These are phyloP conservation scores for Scedosporium boydii DNA, from an alignment of 2,329 filamentous ascomycete species.

Conservation along the genomic window DNA sequence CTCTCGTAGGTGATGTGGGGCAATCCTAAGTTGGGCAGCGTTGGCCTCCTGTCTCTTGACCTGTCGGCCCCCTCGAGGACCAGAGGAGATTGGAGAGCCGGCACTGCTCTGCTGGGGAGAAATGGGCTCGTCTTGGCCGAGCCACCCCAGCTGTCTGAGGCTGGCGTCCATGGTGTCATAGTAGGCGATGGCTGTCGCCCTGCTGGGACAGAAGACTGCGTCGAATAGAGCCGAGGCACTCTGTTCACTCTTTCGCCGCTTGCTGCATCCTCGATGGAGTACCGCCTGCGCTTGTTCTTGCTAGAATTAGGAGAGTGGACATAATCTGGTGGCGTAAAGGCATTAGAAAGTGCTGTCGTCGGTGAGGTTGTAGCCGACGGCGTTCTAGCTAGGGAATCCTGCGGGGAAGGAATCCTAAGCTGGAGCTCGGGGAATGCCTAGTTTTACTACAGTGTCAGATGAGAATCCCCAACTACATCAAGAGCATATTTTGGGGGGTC, in stretches of 20 bases:
- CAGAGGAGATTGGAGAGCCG: conserved; percentile 19
- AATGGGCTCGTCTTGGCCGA: conserved; percentile 25
- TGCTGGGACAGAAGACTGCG: not conserved
- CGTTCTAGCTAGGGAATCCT: conserved; percentile 20
- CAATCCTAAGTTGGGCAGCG: conserved; percentile 30
- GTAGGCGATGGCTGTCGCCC: conserved; percentile 20
- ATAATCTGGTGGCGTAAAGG: conserved; percentile 34
- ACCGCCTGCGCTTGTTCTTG: conserved; percentile 32
- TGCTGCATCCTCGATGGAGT: conserved; percentile 30
- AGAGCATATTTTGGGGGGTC: not conserved
- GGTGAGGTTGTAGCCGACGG: conserved; percentile 25
- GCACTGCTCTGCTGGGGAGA: conserved; percentile 18
- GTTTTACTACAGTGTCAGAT: conserved; percentile 13
- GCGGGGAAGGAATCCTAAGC: conserved; percentile 22
- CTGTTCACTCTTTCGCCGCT: conserved; percentile 30
- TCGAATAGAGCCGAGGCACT: conserved; percentile 35
- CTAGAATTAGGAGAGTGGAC: conserved; percentile 35
- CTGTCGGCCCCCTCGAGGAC: conserved; percentile 24
- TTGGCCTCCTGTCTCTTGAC: conserved; percentile 21
- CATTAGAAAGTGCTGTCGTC: conserved; percentile 17
- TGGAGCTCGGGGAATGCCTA: conserved; percentile 38
- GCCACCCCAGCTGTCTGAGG: conserved; percentile 25
- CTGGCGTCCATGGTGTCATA: conserved; percentile 24
- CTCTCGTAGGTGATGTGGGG: conserved; percentile 26
- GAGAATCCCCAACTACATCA: not conserved